Evolutionary conservation across 768 basidiomycete genomes (phyloP).

Genomic region (Amanita rubescens): DNA sequence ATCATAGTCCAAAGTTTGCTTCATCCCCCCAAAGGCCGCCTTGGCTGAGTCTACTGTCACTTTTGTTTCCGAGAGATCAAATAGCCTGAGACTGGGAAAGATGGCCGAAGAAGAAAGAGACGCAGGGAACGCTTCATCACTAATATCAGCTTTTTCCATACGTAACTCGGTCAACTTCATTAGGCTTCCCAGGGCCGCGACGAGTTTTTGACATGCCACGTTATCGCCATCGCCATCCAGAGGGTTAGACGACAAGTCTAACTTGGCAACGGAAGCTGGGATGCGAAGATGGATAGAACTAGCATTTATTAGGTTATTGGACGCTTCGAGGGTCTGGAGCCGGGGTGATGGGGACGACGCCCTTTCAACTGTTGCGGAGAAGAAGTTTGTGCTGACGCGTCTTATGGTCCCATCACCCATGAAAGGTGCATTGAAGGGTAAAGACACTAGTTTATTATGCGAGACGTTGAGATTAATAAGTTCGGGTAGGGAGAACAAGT

Average conservation of each 20-base stretch:
- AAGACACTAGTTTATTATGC: constrained; percentile 52
- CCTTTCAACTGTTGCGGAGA: constrained; percentile 52
- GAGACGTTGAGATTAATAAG: constrained; percentile 64
- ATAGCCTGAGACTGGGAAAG: constrained; percentile 46
- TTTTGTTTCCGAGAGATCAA: constrained; percentile 65
- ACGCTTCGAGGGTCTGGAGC: constrained; percentile 55
- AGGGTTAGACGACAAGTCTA: constrained; percentile 65
- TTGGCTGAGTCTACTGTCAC: constrained; percentile 41
- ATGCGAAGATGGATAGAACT: constrained; percentile 44
- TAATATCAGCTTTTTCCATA: constrained; percentile 50
- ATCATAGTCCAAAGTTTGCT: constrained; percentile 49
- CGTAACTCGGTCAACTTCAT: constrained; percentile 49
- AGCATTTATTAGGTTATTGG: constrained; percentile 59
- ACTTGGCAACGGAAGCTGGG: constrained; percentile 46
- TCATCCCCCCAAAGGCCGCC: constrained; percentile 36
- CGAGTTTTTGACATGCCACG: constrained; percentile 29
- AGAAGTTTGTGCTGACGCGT: constrained; percentile 45
- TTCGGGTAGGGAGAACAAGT: constrained; percentile 62
- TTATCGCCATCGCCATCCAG: constrained; percentile 26
- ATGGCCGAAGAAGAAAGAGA: constrained; percentile 26
- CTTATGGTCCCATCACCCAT: constrained; percentile 16
- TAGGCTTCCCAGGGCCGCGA: constrained; percentile 42
- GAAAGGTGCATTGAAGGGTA: constrained; percentile 62
- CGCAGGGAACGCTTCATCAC: constrained; percentile 49
- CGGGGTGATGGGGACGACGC: constrained; percentile 60